Percentiles rank a stretch among this genome's conserved stretches.
phyloP scores from a whole-genome alignment of 139 green algal genomes.

The Mesostigma viride region DNA sequence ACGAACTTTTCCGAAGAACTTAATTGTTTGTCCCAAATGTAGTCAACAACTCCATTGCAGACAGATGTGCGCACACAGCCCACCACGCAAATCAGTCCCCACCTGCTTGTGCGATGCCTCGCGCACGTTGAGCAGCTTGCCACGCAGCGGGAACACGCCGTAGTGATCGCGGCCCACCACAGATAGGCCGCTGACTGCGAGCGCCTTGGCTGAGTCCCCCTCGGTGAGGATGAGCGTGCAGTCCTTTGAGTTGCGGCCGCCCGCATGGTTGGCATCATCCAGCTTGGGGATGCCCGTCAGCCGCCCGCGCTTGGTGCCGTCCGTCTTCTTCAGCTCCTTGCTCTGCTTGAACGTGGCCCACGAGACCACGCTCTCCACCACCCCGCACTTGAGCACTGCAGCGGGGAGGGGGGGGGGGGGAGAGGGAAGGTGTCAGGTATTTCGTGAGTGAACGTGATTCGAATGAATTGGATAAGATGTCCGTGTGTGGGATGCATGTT shows the following conservation, averaged over 20 bases:
- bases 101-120: constrained; percentile 76
- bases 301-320: constrained; percentile 75
- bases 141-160: constrained; percentile 93
- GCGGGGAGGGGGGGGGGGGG: too few species aligned
- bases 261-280: constrained; percentile 94
- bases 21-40: too few species aligned
- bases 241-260: constrained; percentile 59
- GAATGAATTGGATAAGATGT: too few species aligned
- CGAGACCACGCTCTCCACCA: constrained; percentile 77
- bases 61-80: too few species aligned
- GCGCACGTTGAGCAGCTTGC: constrained; percentile 98
- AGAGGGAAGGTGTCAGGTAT: too few species aligned
- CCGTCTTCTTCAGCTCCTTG: constrained; percentile 93
- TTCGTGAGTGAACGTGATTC: too few species aligned
- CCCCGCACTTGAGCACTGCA: constrained; percentile 43
- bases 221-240: constrained; percentile 99
- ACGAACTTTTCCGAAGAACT: too few species aligned
- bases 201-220: constrained; percentile 91
- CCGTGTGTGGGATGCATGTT: too few species aligned
- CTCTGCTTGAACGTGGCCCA: constrained; percentile 81
- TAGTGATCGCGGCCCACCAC: constrained; percentile 91
- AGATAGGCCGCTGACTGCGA: constrained; percentile 83
- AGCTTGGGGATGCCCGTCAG: constrained; percentile 88
- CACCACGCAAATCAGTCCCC: too few species aligned
- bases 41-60: too few species aligned